phyloP scores from a whole-genome alignment of 805 yeast species.

The Spathaspora passalidarum region DNA sequence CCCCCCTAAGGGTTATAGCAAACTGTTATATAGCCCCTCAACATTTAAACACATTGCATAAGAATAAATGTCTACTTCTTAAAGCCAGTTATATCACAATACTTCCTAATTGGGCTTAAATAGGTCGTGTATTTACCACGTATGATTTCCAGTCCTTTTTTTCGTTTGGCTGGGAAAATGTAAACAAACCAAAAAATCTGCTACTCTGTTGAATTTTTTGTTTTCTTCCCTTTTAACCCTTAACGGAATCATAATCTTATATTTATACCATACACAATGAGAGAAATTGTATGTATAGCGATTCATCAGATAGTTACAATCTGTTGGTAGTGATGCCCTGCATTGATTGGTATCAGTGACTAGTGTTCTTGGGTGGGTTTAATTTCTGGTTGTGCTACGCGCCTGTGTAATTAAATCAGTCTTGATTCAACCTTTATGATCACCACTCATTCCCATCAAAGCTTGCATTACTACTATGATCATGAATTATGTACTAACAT shows the following conservation, averaged over 20 bases:
- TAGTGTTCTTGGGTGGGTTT: not conserved
- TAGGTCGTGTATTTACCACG: not conserved
- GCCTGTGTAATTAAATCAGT: not conserved
- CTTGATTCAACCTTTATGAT: not conserved
- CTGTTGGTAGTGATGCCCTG: not conserved
- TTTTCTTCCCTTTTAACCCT: not conserved
- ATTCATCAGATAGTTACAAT: not conserved
- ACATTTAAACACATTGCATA: no score
- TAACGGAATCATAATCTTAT: not conserved
- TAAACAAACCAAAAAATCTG: not conserved
- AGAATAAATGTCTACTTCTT: no score
- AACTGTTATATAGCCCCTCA: no score
- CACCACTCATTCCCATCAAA: not conserved
- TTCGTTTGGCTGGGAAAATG: not conserved
- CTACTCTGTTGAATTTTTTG: not conserved
- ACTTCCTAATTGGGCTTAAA: not conserved
- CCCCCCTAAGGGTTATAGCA: no score
- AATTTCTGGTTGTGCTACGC: not conserved
- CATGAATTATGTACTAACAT: slow-evolving; percentile 5
- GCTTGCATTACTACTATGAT: not conserved
- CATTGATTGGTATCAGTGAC: not conserved
- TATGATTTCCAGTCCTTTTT: not conserved
- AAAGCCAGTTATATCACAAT: not conserved
- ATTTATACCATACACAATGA: slow-evolving; percentile 12
- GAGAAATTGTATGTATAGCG: slow-evolving; percentile 21